A percentile compares a stretch with the other conserved stretches of the same genome.
These are phyloP conservation scores for Amylocarpus encephaloides DNA, from an alignment of 2,329 filamentous ascomycete genomes.

Conservation along the genomic window DNA sequence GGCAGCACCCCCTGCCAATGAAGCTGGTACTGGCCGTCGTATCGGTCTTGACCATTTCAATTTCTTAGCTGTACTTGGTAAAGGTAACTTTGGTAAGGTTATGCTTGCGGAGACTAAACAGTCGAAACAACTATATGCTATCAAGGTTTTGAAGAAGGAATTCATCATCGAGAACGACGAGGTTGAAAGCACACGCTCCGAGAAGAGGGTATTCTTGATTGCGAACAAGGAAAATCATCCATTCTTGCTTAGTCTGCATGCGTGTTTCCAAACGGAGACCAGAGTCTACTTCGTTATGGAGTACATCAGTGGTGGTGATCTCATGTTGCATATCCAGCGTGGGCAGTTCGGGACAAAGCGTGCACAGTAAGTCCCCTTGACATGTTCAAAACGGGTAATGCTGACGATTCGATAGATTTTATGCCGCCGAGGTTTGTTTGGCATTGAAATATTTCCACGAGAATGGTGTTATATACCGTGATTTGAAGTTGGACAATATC, in stretches of 20 bases:
- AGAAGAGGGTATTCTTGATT: constrained; percentile 95
- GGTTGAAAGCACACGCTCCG: constrained; percentile 93
- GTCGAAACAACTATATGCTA: constrained; percentile 86
- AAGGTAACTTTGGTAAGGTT: constrained; percentile 99
- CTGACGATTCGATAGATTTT: constrained; percentile 58
- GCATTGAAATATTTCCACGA: constrained; percentile 99
- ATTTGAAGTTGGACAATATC: constrained; percentile 81
- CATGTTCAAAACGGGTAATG: neutral
- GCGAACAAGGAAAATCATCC: constrained; percentile 96
- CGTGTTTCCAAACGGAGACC: constrained; percentile 98
- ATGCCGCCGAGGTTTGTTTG: constrained; percentile 93
- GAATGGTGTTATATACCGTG: constrained; percentile 94
- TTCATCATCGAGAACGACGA: constrained; percentile 99
- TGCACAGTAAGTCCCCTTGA: constrained; percentile 65
- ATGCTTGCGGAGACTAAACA: constrained; percentile 98
- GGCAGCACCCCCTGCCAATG: constrained; percentile 63
- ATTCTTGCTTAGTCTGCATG: constrained; percentile 90
- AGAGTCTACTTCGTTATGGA: constrained; percentile 99
- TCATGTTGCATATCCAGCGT: constrained; percentile 98
- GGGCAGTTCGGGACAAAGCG: constrained; percentile 94
- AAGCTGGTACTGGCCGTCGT: constrained; percentile 68
- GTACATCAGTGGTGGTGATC: constrained; percentile 95
- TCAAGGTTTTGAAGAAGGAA: constrained; percentile 99
- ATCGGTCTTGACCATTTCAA: constrained; percentile 99
- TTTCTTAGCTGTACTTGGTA: constrained; percentile 94